A percentile compares a stretch with the other conserved stretches of the same genome.
phyloP scores from a whole-genome alignment of 1,284 basidiomycete genomes.

The Farysia itapuensis region DNA sequence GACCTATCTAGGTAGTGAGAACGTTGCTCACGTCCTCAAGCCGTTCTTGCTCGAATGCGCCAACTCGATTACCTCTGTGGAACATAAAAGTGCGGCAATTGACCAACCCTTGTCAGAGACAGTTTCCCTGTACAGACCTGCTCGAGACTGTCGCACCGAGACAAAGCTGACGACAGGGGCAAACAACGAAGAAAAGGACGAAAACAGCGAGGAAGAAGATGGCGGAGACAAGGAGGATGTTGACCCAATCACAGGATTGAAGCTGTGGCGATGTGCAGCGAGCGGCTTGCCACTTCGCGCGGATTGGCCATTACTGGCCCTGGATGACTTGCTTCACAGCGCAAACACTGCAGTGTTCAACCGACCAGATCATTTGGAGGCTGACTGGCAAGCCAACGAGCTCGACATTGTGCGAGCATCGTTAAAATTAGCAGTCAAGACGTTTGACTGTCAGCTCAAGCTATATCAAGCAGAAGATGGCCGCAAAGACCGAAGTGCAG shows the following conservation, averaged over 20 bases:
- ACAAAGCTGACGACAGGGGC: conserved; percentile 15
- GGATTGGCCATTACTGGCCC: conserved; percentile 74
- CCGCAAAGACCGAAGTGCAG: background rate
- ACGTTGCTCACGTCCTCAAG: background rate
- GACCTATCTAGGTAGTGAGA: background rate
- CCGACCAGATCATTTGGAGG: conserved; percentile 73
- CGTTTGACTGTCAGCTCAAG: conserved; percentile 20
- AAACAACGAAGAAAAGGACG: conserved; percentile 54
- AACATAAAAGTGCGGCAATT: no score
- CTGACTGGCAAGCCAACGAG: conserved; percentile 78
- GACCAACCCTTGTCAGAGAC: background rate
- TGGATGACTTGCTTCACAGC: conserved; percentile 73
- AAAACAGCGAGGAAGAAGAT: conserved; percentile 10
- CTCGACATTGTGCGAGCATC: conserved; percentile 73
- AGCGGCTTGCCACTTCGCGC: conserved; percentile 69
- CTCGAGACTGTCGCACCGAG: background rate
- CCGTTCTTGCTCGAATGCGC: background rate
- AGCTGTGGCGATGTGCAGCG: conserved; percentile 61
- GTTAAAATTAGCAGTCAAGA: conserved; percentile 66
- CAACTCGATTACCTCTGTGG: no score
- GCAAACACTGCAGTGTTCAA: conserved; percentile 50
- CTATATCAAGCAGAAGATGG: background rate
- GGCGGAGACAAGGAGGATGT: conserved; percentile 18
- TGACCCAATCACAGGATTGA: conserved; percentile 44
- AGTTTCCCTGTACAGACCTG: background rate